Evolutionary conservation across 345 rosid species (phyloP).

Genomic region (Adansonia digitata): DNA sequence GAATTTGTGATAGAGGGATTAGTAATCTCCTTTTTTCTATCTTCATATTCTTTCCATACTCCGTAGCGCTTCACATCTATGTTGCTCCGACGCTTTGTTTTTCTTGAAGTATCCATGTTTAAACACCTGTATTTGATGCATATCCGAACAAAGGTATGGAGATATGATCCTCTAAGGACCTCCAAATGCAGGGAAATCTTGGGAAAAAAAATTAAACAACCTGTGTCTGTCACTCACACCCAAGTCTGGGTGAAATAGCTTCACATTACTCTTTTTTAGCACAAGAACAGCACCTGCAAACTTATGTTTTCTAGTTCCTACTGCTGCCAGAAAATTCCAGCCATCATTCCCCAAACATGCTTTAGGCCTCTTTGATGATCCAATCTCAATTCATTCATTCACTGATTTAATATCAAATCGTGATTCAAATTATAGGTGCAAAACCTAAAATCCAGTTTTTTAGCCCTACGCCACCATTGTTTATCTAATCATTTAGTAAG

Average conservation of each 20-base stretch:
- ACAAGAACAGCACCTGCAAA: background rate
- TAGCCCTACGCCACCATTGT: background rate
- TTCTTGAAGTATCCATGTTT: too few species aligned
- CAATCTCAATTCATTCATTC: background rate
- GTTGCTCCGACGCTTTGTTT: too few species aligned
- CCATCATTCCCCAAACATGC: background rate
- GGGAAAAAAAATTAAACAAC: too few species aligned
- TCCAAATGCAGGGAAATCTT: too few species aligned
- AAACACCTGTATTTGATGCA: too few species aligned
- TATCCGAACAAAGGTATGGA: too few species aligned
- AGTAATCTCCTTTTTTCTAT: background rate
- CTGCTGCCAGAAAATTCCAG: background rate
- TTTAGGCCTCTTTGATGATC: background rate
- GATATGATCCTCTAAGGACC: too few species aligned
- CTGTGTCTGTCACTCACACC: too few species aligned
- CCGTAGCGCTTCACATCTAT: background rate
- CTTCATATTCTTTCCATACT: background rate
- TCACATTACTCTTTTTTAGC: too few species aligned
- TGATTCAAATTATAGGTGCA: background rate
- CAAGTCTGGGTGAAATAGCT: too few species aligned
- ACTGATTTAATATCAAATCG: background rate
- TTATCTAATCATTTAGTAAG: background rate
- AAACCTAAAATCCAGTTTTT: background rate
- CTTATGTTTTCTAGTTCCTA: background rate
- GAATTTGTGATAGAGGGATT: background rate